A percentile compares a stretch with the other conserved stretches of the same genome.
These are phyloP conservation scores for Chenopodium formosanum DNA, from an alignment of 148 eudicot species.

Conservation along the genomic window DNA sequence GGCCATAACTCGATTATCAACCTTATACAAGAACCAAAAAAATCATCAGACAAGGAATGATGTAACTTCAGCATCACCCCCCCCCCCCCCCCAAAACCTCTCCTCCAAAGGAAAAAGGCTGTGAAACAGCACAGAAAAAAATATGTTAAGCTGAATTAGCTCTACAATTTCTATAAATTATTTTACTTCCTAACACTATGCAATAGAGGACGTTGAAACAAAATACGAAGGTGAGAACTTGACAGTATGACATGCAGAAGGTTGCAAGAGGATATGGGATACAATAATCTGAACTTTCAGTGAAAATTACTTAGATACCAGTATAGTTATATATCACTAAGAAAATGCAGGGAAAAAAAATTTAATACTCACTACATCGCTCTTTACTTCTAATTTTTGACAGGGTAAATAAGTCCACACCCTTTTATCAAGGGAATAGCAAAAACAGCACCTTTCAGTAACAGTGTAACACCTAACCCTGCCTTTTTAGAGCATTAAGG, in stretches of 20 bases:
- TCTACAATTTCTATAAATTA: not conserved
- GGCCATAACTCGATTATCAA: constrained; percentile 73
- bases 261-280: not conserved
- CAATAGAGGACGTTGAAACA: not conserved
- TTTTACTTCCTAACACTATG: not conserved
- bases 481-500: no score
- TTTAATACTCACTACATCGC: not conserved
- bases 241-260: not conserved
- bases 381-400: no score
- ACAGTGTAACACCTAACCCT: no score
- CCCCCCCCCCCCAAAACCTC: not conserved
- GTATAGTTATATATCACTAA: not conserved
- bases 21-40: constrained; percentile 46
- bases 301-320: not conserved
- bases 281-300: not conserved
- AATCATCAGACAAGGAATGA: constrained; percentile 7
- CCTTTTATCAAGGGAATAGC: no score
- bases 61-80: not conserved
- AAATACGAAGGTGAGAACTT: not conserved
- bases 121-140: not conserved
- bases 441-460: no score
- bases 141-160: not conserved
- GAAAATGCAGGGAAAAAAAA: not conserved
- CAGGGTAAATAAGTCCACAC: no score
- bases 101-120: not conserved